phyloP scores from a whole-genome alignment of 1,139 yeast genomes.

The Geotrichum australiense region DNA sequence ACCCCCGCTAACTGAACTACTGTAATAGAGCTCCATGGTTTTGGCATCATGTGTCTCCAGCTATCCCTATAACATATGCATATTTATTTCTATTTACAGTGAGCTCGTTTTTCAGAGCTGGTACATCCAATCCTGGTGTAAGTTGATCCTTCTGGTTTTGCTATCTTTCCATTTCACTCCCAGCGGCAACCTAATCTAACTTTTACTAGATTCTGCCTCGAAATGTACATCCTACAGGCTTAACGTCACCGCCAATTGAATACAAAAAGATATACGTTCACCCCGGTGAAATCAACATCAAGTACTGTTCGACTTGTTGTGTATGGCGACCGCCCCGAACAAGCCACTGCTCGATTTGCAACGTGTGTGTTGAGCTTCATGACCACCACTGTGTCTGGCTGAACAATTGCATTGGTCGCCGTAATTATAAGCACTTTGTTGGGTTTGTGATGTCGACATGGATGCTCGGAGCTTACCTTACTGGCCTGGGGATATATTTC shows the following conservation, averaged over 20 bases:
- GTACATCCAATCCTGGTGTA: slow-evolving; percentile 64
- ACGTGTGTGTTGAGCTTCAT: slow-evolving; percentile 47
- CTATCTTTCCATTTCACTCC: background rate
- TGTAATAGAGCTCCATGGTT: slow-evolving; percentile 42
- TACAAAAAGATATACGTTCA: slow-evolving; percentile 51
- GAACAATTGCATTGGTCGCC: slow-evolving; percentile 68
- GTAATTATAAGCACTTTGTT: slow-evolving; percentile 44
- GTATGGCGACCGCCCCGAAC: slow-evolving; percentile 65
- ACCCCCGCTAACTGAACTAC: background rate
- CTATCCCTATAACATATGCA: slow-evolving; percentile 49
- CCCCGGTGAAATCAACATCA: slow-evolving; percentile 47
- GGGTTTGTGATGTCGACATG: slow-evolving; percentile 13
- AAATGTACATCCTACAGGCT: slow-evolving; percentile 52
- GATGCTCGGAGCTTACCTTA: slow-evolving; percentile 4
- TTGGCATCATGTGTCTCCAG: slow-evolving; percentile 54
- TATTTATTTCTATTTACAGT: slow-evolving; percentile 51
- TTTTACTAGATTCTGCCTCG: slow-evolving; percentile 44
- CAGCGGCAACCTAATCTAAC: background rate
- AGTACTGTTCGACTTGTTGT: slow-evolving; percentile 55
- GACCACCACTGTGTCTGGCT: slow-evolving; percentile 84
- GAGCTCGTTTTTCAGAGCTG: slow-evolving; percentile 46
- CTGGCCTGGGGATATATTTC: slow-evolving; percentile 13
- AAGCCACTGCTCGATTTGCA: slow-evolving; percentile 64
- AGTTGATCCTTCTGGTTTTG: slow-evolving; percentile 13
- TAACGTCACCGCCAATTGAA: slow-evolving; percentile 49